A percentile compares a stretch with the other conserved stretches of the same genome.
Conservation (phyloP, 148 eudicot species). For the Rhododendron williamsianum region DNA sequence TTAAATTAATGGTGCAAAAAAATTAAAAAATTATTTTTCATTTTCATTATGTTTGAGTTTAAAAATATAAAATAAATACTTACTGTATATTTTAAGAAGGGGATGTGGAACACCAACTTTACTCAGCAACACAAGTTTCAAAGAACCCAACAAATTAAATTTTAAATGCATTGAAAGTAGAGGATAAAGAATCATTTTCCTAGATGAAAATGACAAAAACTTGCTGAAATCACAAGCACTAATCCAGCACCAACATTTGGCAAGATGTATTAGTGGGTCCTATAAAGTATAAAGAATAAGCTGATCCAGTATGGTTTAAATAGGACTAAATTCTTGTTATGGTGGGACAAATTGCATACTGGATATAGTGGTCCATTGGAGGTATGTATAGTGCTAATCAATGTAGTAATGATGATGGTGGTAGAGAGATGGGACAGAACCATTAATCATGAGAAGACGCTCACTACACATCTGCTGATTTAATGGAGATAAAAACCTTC, state of each 20-base stretch:
- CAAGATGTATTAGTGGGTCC: conserved; percentile 4
- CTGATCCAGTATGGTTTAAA: not conserved
- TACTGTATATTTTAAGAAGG: too few relatives aligned
- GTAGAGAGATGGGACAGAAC: not conserved
- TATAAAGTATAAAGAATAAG: not conserved
- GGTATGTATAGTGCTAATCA: not conserved
- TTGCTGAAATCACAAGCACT: not conserved
- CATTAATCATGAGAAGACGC: not conserved
- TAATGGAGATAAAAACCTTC: conserved; percentile 2
- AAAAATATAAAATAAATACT: too few relatives aligned
- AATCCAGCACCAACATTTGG: not conserved
- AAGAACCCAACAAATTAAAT: not conserved
- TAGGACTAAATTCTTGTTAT: not conserved
- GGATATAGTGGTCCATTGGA: not conserved
- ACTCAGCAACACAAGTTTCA: not conserved
- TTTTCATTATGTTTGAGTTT: too few relatives aligned
- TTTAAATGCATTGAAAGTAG: not conserved
- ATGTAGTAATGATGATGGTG: not conserved
- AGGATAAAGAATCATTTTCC: not conserved
- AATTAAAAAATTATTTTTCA: too few relatives aligned
- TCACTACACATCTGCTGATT: not conserved
- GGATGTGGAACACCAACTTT: too few relatives aligned
- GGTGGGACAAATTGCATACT: not conserved
- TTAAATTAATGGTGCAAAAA: too few relatives aligned
- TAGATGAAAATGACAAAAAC: not conserved